Conservation (phyloP, 1,284 basidiomycete species). For the Cryptococcus amylolentus region DNA sequence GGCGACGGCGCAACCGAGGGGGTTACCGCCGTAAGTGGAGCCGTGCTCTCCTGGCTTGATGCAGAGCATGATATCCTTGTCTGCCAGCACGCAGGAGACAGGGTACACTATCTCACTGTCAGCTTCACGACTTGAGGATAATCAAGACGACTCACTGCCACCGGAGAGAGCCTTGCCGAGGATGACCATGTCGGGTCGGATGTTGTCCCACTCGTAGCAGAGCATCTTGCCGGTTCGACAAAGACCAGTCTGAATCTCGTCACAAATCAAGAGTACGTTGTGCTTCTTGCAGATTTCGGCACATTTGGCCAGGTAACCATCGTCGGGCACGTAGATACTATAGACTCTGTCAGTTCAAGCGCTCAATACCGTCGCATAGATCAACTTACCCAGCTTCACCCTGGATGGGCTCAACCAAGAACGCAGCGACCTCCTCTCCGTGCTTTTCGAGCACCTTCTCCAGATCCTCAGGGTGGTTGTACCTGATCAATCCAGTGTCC, state of each 20-base stretch:
- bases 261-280: constrained; percentile 92
- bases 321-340: constrained; percentile 87
- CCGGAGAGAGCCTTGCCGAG: constrained; percentile 96
- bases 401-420: constrained; percentile 96
- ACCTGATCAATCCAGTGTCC: constrained; percentile 63
- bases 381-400: constrained; percentile 88
- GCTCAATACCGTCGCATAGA: background rate
- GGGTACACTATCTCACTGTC: constrained; percentile 68
- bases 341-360: background rate
- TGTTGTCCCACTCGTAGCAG: constrained; percentile 79
- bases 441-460: constrained; percentile 75
- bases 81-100: constrained; percentile 88
- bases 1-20: constrained; percentile 90
- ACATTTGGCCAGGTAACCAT: constrained; percentile 76
- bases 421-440: constrained; percentile 82
- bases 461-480: constrained; percentile 77
- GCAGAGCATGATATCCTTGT: constrained; percentile 87
- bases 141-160: constrained; percentile 60
- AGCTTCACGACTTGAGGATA: background rate
- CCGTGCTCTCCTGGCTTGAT: constrained; percentile 97
- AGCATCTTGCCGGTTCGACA: constrained; percentile 55
- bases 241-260: constrained; percentile 88
- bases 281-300: constrained; percentile 85
- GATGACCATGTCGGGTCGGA: constrained; percentile 88
- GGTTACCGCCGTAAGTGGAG: constrained; percentile 94